Base-by-base conservation (phyloP, 345 rosid species). In the Cardamine occulta region DNA sequence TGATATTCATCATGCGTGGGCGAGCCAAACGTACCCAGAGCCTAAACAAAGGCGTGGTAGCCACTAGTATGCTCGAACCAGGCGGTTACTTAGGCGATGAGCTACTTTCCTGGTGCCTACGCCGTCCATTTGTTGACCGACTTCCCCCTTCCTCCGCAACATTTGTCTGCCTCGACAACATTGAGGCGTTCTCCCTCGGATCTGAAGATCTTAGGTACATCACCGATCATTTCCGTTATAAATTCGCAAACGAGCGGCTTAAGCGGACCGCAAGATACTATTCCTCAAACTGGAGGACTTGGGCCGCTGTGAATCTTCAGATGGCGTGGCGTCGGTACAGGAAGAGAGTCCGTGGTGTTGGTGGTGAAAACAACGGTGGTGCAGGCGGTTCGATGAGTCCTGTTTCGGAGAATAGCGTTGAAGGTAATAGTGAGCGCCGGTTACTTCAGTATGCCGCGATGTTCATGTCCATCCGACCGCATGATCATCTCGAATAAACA, bases 261-360 rank as follows among this genome's bases (percentile, higher is more conserved):
- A 93, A 87, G 82, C 70, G 96, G 66, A 93, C 87, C 0, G 90
- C 96, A 2, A 88, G 98, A 82, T 89, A 86, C 75, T 91, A 89
- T 68, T 94, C 98, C 5, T 94, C 97, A 13, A 91, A 88, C 69
- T 94, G 98, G 96, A 72, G 96, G 58, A 87, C 91, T 6, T 94
- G 98, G 97, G 98, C 97, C 0, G 97, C 97, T 0, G 97, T 94
- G 59, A 91, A 83, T 34, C 80, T 91, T 18, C 98, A 94, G 44
- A 72, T 90, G 64, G 87, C 91, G 12, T 94, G 98, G 98, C 81
- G 85, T 1, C 80, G 87, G 11, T 79, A 87, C 80, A 84, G 82
- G 86, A 82, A 61, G 80, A 88, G 93, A 86, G 79, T 83, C 3
- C 66, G 82, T 61, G 86, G 79, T 4, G 74, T 8, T 2, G 15